Evolutionary conservation across 1,139 yeast species (phyloP).

Genomic region (Suhomyces wounanorum): DNA sequence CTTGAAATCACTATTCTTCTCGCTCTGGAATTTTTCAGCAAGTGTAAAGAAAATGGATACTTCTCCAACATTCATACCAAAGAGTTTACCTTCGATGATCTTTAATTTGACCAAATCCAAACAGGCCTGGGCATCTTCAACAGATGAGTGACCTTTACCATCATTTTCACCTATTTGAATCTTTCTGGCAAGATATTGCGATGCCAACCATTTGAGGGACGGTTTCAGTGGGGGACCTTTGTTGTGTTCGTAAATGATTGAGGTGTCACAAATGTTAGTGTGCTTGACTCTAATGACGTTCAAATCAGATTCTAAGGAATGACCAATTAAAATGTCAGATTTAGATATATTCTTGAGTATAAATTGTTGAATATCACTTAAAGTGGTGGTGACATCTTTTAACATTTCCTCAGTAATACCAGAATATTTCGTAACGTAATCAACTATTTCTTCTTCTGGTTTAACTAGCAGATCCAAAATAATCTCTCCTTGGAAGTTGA

Average conservation of each 20-base stretch:
- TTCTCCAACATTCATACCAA: slow-evolving; percentile 56
- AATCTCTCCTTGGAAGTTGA: slow-evolving; percentile 61
- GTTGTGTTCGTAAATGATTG: slow-evolving; percentile 67
- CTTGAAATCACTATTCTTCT: slow-evolving; percentile 15
- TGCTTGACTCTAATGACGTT: slow-evolving; percentile 61
- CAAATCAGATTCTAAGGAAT: slow-evolving; percentile 71
- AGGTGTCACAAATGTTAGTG: slow-evolving; percentile 67
- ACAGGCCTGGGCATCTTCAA: slow-evolving; percentile 84
- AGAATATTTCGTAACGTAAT: slow-evolving; percentile 79
- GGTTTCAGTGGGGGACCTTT: slow-evolving; percentile 82
- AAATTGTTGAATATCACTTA: slow-evolving; percentile 65
- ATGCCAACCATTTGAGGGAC: slow-evolving; percentile 67
- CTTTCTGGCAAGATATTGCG: slow-evolving; percentile 50
- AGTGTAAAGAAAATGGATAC: slow-evolving; percentile 32
- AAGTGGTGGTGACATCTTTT: slow-evolving; percentile 60
- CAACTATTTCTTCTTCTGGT: slow-evolving; percentile 71
- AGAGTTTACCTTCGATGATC: slow-evolving; percentile 61
- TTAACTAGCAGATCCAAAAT: slow-evolving; percentile 74
- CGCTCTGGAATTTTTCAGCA: slow-evolving; percentile 6
- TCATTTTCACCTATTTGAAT: slow-evolving; percentile 63
- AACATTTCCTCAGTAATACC: slow-evolving; percentile 81
- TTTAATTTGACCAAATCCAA: slow-evolving; percentile 74
- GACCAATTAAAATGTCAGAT: slow-evolving; percentile 67
- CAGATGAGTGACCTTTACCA: slow-evolving; percentile 75
- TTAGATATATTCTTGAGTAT: slow-evolving; percentile 48